These are phyloP conservation scores for Pseudozyma hubeiensis DNA, from an alignment of 1,284 basidiomycete species.

Conservation along the genomic window DNA sequence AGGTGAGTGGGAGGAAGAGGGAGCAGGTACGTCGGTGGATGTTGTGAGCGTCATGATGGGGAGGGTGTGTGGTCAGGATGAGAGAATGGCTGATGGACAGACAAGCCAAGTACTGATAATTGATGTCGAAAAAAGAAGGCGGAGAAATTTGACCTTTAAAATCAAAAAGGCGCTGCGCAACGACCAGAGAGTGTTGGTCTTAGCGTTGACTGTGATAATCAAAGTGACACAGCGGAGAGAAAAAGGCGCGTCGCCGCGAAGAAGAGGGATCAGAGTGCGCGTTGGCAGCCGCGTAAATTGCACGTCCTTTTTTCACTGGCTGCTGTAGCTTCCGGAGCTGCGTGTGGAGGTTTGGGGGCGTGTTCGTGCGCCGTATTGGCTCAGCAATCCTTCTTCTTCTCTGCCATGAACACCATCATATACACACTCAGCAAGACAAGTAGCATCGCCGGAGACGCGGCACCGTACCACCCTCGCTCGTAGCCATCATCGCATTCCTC, in stretches of 20 bases:
- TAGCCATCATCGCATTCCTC: constrained; percentile 1
- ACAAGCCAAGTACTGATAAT: too few relatives aligned
- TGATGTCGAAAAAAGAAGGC: too few relatives aligned
- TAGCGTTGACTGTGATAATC: background rate
- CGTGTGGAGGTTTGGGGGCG: too few relatives aligned
- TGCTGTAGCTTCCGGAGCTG: too few relatives aligned
- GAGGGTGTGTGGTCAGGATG: too few relatives aligned
- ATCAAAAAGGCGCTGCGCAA: too few relatives aligned
- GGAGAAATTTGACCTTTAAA: too few relatives aligned
- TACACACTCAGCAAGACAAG: background rate
- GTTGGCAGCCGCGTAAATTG: constrained; percentile 8
- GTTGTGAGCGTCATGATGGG: constrained; percentile 31
- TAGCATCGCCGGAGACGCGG: too few relatives aligned
- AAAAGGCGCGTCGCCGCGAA: background rate
- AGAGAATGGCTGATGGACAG: too few relatives aligned
- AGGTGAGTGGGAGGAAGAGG: background rate
- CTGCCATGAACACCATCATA: background rate
- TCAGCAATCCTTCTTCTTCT: background rate
- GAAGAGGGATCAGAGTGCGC: background rate
- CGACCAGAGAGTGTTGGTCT: constrained; percentile 13
- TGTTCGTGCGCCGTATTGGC: background rate
- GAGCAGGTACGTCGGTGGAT: constrained; percentile 15
- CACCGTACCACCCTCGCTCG: background rate
- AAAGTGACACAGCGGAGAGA: too few relatives aligned
- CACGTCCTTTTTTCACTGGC: background rate